Evolutionary conservation across 1,284 basidiomycete species (phyloP).

Genomic region (Trametes versicolor): DNA sequence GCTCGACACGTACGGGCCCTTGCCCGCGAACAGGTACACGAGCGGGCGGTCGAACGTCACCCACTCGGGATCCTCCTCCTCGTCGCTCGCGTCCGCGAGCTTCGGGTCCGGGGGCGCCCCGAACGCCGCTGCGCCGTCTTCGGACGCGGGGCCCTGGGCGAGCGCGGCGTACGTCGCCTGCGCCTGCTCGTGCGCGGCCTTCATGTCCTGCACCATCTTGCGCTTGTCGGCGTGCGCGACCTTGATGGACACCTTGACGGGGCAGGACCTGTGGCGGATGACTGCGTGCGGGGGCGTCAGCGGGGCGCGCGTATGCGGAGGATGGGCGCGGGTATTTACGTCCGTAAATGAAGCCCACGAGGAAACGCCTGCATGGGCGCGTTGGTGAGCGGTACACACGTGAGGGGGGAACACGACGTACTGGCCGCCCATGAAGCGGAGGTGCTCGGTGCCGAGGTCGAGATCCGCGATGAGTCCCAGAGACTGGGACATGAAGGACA

Average conservation of each 20-base stretch:
- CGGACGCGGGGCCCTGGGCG: not conserved
- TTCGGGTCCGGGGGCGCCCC: slow-evolving; percentile 52
- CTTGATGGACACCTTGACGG: slow-evolving; percentile 78
- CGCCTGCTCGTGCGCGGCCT: slow-evolving; percentile 29
- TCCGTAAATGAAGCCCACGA: slow-evolving; percentile 84
- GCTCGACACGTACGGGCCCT: slow-evolving; percentile 71
- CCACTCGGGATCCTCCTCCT: slow-evolving; percentile 56
- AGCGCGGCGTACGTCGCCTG: slow-evolving; percentile 31
- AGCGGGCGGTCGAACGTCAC: slow-evolving; percentile 76
- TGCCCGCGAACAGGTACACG: slow-evolving; percentile 77
- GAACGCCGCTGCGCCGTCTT: not conserved
- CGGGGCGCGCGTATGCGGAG: slow-evolving; percentile 6
- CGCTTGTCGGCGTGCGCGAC: slow-evolving; percentile 77
- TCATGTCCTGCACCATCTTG: slow-evolving; percentile 64
- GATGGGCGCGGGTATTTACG: slow-evolving; percentile 49
- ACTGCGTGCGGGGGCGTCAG: slow-evolving; percentile 53
- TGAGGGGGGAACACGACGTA: slow-evolving; percentile 11
- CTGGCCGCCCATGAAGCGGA: slow-evolving; percentile 93
- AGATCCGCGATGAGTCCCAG: slow-evolving; percentile 94
- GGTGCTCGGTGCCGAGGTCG: slow-evolving; percentile 87
- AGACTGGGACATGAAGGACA: slow-evolving; percentile 91
- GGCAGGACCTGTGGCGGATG: slow-evolving; percentile 71
- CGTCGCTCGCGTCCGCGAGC: slow-evolving; percentile 53
- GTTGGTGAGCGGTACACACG: not conserved
- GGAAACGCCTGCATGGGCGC: slow-evolving; percentile 67